Percentiles rank a stretch among this genome's conserved stretches.
Conservation (phyloP, 352 stramenopile species). For the Blastocystis sp. region DNA sequence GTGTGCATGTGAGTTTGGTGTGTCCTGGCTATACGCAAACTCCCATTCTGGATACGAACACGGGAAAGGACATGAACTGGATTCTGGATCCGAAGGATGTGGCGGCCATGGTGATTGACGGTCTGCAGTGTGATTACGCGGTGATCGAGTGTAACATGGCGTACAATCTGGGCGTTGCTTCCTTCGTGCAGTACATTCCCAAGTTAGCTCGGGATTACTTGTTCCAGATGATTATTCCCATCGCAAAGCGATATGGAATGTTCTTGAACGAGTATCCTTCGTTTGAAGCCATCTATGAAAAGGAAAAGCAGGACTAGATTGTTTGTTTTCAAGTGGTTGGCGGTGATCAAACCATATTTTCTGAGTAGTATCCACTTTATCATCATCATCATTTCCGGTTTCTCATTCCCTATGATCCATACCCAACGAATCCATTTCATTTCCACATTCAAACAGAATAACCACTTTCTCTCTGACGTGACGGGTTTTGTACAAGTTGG, state of each 20-base stretch:
- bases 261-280: constrained; percentile 36
- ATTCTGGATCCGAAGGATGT: constrained; percentile 2
- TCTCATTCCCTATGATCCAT: no score
- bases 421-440: no score
- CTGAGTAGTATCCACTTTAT: no score
- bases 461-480: no score
- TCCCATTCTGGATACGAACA: constrained; percentile 41
- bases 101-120: constrained; percentile 8
- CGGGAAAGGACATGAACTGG: not conserved
- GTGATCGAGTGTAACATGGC: constrained; percentile 50
- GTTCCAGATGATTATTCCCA: constrained; percentile 22
- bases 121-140: constrained; percentile 19
- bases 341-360: no score
- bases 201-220: constrained; percentile 34
- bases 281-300: constrained; percentile 5
- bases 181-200: not conserved
- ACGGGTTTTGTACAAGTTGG: no score
- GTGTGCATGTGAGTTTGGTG: constrained; percentile 43
- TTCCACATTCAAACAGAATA: no score
- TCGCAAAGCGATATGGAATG: constrained; percentile 27
- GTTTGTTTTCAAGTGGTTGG: no score
- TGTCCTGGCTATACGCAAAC: constrained; percentile 50
- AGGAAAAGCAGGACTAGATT: not conserved
- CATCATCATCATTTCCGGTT: no score
- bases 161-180: constrained; percentile 13